Conservation (phyloP, 108 stramenopile genomes). For the Cyclotella sp. region DNA sequence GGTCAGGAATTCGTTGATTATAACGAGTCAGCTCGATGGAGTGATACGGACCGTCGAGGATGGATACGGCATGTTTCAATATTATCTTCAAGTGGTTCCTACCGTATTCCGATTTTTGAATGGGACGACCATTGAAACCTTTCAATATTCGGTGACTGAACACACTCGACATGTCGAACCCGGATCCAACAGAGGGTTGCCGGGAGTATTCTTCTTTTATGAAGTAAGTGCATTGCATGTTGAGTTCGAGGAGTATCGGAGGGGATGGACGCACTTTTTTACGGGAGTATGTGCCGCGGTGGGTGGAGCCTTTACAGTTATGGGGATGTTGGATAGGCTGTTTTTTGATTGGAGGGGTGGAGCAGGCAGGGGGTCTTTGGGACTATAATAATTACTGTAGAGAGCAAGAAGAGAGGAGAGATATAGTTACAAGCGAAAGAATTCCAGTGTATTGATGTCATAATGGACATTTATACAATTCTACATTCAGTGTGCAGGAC, state of each 20-base stretch:
- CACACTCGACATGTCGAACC: conserved; percentile 94
- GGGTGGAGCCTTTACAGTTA: conserved; percentile 87
- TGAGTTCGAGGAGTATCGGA: conserved; percentile 87
- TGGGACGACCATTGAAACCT: conserved; percentile 83
- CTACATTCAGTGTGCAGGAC: no score
- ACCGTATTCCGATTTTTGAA: conserved; percentile 83
- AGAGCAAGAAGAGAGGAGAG: no score
- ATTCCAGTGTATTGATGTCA: no score
- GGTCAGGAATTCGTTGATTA: conserved; percentile 33
- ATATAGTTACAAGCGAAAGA: no score
- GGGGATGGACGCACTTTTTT: conserved; percentile 86
- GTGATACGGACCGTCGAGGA: conserved; percentile 67
- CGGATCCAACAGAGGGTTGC: conserved; percentile 89
- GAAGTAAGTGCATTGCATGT: conserved; percentile 95
- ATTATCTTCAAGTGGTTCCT: conserved; percentile 96
- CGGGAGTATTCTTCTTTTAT: conserved; percentile 98
- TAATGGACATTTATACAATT: no score
- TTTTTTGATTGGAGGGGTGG: conserved; percentile 59
- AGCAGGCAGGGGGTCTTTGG: background rate
- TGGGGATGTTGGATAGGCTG: conserved; percentile 80
- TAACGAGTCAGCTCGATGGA: conserved; percentile 82
- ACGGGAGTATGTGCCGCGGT: conserved; percentile 89
- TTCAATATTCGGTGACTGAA: conserved; percentile 97
- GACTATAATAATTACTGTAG: no score
- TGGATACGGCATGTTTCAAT: conserved; percentile 93